Conservation (phyloP, 257 asterid species). For the Solanum tarapatanum region DNA sequence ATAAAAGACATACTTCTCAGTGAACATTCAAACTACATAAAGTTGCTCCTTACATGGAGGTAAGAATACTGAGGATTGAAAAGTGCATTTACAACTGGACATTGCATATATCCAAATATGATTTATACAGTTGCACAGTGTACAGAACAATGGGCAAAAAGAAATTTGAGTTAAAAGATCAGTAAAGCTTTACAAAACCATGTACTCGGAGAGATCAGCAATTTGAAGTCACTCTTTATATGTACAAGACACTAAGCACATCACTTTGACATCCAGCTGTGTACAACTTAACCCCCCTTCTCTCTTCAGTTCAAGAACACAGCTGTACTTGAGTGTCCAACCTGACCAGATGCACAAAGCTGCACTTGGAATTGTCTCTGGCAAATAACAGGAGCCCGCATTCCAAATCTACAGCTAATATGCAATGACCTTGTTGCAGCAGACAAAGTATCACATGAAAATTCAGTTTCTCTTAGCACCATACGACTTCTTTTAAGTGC, state of each 20-base stretch:
- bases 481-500: slow-evolving; percentile 22
- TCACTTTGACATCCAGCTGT: neutral
- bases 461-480: slow-evolving; percentile 41
- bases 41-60: no score
- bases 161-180: neutral
- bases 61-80: neutral
- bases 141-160: neutral
- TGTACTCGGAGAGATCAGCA: neutral
- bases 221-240: neutral
- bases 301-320: slow-evolving; percentile 30
- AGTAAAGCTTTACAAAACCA: neutral
- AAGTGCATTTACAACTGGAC: neutral
- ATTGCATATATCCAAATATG: neutral
- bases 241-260: neutral
- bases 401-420: slow-evolving; percentile 22
- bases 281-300: no score
- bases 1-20: neutral
- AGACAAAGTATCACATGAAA: slow-evolving; percentile 19
- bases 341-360: slow-evolving; percentile 22
- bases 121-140: neutral
- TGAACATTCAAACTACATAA: neutral
- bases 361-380: slow-evolving; percentile 39
- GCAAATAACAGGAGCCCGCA: slow-evolving; percentile 24
- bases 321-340: slow-evolving; percentile 32
- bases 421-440: slow-evolving; percentile 27